Conservation (phyloP, 1,284 basidiomycete species). For the Inonotus hispidus region DNA sequence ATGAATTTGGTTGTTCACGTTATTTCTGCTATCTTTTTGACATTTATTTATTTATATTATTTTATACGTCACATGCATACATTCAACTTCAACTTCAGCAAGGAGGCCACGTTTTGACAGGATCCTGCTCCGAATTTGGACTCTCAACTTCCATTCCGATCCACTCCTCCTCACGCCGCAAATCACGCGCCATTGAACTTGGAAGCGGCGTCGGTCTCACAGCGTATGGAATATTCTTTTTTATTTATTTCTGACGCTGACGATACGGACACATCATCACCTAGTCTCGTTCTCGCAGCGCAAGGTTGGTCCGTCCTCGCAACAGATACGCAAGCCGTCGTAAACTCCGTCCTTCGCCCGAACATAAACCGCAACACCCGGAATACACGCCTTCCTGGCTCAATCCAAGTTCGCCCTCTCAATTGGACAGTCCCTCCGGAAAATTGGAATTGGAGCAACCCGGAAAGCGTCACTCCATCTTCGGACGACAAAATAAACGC, state of each 20-base stretch:
- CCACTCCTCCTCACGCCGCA: conserved; percentile 22
- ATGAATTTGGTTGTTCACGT: too few species aligned
- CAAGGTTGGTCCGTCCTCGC: conserved; percentile 75
- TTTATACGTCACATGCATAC: too few species aligned
- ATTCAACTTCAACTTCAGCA: too few species aligned
- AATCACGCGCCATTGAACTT: conserved; percentile 64
- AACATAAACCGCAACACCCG: conserved; percentile 57
- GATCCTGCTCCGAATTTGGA: neutral
- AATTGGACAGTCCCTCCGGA: conserved; percentile 58
- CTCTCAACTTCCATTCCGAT: neutral
- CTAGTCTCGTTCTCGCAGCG: conserved; percentile 62
- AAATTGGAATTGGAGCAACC: conserved; percentile 51
- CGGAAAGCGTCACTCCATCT: conserved; percentile 25
- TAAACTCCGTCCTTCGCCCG: conserved; percentile 55
- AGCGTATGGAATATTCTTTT: conserved; percentile 52
- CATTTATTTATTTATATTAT: too few species aligned
- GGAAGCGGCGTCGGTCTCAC: conserved; percentile 81
- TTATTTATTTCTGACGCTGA: conserved; percentile 8
- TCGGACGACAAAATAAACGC: neutral
- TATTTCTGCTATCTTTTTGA: too few species aligned
- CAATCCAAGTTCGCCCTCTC: conserved; percentile 51
- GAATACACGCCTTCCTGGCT: conserved; percentile 33
- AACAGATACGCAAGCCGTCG: conserved; percentile 72
- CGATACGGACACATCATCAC: neutral
- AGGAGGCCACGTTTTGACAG: too few species aligned